A percentile compares a stretch with the other conserved stretches of the same genome.
These are phyloP conservation scores for Ceratobasidium sp. DNA, from an alignment of 1,284 basidiomycete species.

Conservation along the genomic window DNA sequence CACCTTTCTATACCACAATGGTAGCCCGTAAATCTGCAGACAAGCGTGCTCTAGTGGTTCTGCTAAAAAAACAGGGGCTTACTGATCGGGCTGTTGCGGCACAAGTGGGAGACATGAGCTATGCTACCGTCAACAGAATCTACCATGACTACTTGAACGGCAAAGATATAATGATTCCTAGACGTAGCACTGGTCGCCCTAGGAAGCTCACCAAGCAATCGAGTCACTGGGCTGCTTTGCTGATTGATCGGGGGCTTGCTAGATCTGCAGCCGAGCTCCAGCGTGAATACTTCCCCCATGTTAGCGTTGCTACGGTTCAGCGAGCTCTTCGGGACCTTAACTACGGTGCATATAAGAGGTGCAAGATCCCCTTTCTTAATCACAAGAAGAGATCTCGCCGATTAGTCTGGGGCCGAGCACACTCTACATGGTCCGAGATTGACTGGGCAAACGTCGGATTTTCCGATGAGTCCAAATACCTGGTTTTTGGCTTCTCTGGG, in stretches of 20 bases:
- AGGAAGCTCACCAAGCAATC: background rate
- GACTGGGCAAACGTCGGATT: constrained; percentile 11
- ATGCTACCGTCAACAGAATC: background rate
- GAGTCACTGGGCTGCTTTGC: constrained; percentile 2
- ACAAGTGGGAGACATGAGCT: background rate
- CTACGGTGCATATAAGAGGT: background rate
- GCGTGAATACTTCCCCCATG: constrained; percentile 12
- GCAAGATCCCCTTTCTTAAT: constrained; percentile 1
- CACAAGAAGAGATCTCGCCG: background rate
- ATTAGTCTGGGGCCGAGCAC: background rate
- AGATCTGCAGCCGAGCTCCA: constrained; percentile 11
- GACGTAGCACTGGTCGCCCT: background rate
- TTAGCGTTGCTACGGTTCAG: background rate
- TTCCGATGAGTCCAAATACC: constrained; percentile 18
- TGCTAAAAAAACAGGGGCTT: background rate
- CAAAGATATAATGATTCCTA: background rate
- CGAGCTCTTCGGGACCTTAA: background rate
- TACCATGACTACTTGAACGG: background rate
- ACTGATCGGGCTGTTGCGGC: background rate
- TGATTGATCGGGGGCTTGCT: constrained; percentile 31
- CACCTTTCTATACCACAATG: too few relatives aligned
- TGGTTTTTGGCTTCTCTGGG: constrained; percentile 6
- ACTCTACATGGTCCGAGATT: background rate
- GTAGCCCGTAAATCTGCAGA: background rate
- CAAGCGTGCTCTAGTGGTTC: background rate